phyloP scores from a whole-genome alignment of 2,329 filamentous ascomycete genomes.

The Xylariaceae sp. region DNA sequence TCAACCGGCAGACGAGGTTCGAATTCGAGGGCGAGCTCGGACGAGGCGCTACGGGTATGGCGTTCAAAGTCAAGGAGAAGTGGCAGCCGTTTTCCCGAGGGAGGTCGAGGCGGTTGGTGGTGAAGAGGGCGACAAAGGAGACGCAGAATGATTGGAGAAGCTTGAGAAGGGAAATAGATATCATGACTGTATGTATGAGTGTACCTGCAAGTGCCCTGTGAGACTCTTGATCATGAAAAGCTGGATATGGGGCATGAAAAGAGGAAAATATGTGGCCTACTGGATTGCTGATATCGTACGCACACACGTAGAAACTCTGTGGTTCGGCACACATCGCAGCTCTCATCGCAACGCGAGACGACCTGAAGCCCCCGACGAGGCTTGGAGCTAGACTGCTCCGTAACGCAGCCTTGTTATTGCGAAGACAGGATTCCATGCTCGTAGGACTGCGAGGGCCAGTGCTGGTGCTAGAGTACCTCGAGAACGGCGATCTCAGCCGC shows the following conservation, averaged over 20 bases:
- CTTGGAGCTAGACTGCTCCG: neutral
- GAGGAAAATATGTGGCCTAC: no score
- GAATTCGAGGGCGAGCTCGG: conserved; percentile 3
- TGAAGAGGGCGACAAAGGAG: conserved; percentile 5
- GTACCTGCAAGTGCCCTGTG: no score
- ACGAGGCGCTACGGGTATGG: conserved; percentile 3
- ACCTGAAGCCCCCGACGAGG: neutral
- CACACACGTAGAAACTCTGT: conserved; percentile 7
- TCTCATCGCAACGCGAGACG: conserved; percentile 4
- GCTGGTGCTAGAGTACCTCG: conserved; percentile 7
- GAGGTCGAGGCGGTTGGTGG: conserved; percentile 1
- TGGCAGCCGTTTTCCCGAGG: neutral
- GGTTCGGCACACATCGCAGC: conserved; percentile 10
- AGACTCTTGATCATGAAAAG: no score
- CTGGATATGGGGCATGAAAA: no score
- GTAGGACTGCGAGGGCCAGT: conserved; percentile 4
- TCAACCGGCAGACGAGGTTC: conserved; percentile 1
- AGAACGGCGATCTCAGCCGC: conserved; percentile 3
- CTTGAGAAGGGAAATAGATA: neutral
- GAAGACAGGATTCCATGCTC: neutral
- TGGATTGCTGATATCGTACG: no score
- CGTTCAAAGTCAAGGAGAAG: conserved; percentile 1
- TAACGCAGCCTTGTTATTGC: neutral
- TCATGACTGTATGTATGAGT: neutral
- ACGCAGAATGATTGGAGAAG: neutral